Evolutionary conservation across 192 early-diverging fungal genomes (phyloP), one percentile per base, ranked within the genome.

Genomic region (Entomortierella chlamydospora): DNA sequence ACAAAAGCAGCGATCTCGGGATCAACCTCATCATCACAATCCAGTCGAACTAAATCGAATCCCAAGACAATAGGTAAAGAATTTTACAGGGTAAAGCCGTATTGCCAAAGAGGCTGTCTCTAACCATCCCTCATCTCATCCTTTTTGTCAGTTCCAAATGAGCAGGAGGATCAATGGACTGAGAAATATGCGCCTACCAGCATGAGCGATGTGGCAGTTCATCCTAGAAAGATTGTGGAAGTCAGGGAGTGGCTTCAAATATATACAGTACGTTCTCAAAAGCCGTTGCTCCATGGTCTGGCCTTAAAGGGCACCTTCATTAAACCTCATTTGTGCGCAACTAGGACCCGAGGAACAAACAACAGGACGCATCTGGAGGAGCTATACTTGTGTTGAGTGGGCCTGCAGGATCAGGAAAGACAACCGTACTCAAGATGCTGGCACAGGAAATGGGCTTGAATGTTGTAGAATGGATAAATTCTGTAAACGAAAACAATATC

Each of bases 391-490:
- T 91, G 7, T 62, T 91, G 29, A 86, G 84, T 37, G 90, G 90
- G 20, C 88, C 90, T 62, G 82, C 90, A n/a, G 90, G 90, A 41
- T 71, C 87, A 49, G 86, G 90, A 56, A 91, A 91, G 65, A 89
- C 90, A 18, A 83, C 89, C 18, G 87, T 87, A 11, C 62, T 90
- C 43, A 76, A 82, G 0, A 83, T 90, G 59, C 51, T 92, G 29
- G 88, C 90, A 2, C 53, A 76, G 2, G 83, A 90, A 30, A 73
- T 92, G 58, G 66, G 54, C 7, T 63, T 91, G 28, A 71, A 84
- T 2, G 70, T 91, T 30, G 79, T 88, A 39, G 91, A 92, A 61
- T 92, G 91, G 91, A 81, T 84, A 64, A 92, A 91, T 52, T 83
- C 88, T 6, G 68, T 84, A 1, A 68, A 87, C 42, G 63, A 67